Percentiles rank a stretch among this genome's conserved stretches.
Evolutionary conservation across 2,329 filamentous ascomycete species (phyloP).

Genomic region (Fusarium sp.): DNA sequence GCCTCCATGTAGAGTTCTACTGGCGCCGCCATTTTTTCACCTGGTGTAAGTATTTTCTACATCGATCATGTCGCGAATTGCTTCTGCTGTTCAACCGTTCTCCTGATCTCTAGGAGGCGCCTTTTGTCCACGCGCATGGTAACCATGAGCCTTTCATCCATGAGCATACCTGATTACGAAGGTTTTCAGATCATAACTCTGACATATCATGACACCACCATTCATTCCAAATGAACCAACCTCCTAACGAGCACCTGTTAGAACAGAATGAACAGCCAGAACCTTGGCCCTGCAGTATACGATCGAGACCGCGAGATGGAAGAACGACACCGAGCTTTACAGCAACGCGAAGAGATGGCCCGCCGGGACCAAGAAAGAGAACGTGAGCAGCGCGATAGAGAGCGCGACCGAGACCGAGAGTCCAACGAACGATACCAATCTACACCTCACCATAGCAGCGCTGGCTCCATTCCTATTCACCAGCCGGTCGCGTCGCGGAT

Average conservation of each 20-base stretch:
- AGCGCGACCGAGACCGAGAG: constrained; percentile 70
- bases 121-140: constrained; percentile 17
- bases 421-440: constrained; percentile 75
- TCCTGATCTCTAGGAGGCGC: constrained; percentile 44
- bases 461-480: constrained; percentile 90
- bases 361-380: constrained; percentile 60
- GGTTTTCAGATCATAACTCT: background rate
- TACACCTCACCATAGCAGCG: constrained; percentile 83
- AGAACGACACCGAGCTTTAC: constrained; percentile 61
- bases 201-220: background rate
- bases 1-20: constrained; percentile 54
- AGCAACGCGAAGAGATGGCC: constrained; percentile 62
- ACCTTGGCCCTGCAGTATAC: constrained; percentile 57
- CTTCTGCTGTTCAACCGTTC: constrained; percentile 26
- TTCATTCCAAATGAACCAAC: constrained; percentile 10
- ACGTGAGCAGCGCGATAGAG: constrained; percentile 69
- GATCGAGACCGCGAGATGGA: constrained; percentile 64
- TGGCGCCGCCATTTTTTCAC: constrained; percentile 50
- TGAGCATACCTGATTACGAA: background rate
- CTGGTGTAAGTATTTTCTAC: constrained; percentile 52
- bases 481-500: constrained; percentile 90
- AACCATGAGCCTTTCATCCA: background rate
- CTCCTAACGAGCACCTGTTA: constrained; percentile 32
- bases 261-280: constrained; percentile 62
- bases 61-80: constrained; percentile 45